Conservation (phyloP, 1,284 basidiomycete genomes). For the Porodaedalea pini region DNA sequence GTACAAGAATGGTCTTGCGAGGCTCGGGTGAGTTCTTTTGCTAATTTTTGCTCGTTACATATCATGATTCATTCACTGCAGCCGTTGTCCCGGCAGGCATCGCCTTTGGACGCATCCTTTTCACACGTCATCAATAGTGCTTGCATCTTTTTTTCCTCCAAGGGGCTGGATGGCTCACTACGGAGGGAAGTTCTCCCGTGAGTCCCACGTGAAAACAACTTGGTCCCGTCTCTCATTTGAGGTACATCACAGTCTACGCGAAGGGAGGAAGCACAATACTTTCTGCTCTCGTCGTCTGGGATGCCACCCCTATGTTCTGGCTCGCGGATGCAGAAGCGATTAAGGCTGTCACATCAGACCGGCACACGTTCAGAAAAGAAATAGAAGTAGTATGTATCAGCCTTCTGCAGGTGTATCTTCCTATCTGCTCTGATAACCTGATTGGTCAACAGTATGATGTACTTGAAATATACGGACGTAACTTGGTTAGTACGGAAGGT, state of each 20-base stretch:
- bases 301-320: slow-evolving; percentile 15
- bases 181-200: slow-evolving; percentile 7
- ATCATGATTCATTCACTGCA: not conserved
- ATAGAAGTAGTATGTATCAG: not conserved
- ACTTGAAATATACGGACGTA: slow-evolving; percentile 24
- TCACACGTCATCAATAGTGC: not conserved
- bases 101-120: slow-evolving; percentile 11
- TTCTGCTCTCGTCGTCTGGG: slow-evolving; percentile 6
- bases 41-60: not conserved
- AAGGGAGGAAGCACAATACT: slow-evolving; percentile 15
- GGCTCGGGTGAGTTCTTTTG: not conserved
- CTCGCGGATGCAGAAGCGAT: slow-evolving; percentile 15
- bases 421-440: not conserved
- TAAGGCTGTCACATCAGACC: slow-evolving; percentile 11
- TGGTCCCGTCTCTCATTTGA: not conserved
- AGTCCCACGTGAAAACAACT: not conserved
- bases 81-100: slow-evolving; percentile 12
- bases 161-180: slow-evolving; percentile 13
- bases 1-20: slow-evolving; percentile 1
- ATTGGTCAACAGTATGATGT: slow-evolving; percentile 4
- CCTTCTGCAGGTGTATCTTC: too few relatives aligned
- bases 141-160: slow-evolving; percentile 10
- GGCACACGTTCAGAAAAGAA: slow-evolving; percentile 16
- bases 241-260: slow-evolving; percentile 6
- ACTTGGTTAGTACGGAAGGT: slow-evolving; percentile 29